Percentiles rank a stretch among this genome's conserved stretches.
Evolutionary conservation across 2,329 filamentous ascomycete species (phyloP).

Genomic region (Cladosporium sp.): DNA sequence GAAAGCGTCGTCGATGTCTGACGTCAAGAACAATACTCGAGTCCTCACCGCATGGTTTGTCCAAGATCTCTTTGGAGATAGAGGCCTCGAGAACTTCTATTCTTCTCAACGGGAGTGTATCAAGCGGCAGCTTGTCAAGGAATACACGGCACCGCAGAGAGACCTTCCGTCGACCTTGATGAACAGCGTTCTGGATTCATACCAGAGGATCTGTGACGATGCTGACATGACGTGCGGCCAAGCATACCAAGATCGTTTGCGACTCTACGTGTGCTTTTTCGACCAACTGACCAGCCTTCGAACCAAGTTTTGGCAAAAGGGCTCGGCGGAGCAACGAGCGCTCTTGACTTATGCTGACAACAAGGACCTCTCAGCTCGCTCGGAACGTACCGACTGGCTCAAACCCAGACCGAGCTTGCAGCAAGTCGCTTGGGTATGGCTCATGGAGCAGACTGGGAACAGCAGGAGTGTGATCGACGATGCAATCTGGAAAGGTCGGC

Average conservation of each 20-base stretch:
- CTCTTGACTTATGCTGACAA: background rate
- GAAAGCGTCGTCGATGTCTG: background rate
- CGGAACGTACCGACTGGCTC: background rate
- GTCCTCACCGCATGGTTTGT: background rate
- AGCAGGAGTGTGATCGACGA: background rate
- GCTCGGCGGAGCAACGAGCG: background rate
- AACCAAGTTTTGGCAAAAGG: background rate
- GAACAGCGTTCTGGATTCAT: background rate
- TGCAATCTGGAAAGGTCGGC: background rate
- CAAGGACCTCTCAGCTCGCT: background rate
- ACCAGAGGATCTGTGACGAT: background rate
- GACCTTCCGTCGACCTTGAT: background rate
- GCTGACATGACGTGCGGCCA: no score
- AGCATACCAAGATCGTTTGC: background rate
- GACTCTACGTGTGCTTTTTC: background rate
- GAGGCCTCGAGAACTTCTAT: background rate
- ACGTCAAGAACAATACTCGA: background rate
- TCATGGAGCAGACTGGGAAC: background rate
- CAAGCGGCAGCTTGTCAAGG: background rate
- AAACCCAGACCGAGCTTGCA: background rate
- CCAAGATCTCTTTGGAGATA: background rate
- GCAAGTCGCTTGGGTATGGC: background rate
- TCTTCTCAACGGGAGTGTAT: background rate
- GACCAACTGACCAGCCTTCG: background rate
- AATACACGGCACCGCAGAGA: background rate